Percentiles rank a stretch among this genome's conserved stretches.
Conservation (phyloP, 768 basidiomycete species). For the Collybia sp. region DNA sequence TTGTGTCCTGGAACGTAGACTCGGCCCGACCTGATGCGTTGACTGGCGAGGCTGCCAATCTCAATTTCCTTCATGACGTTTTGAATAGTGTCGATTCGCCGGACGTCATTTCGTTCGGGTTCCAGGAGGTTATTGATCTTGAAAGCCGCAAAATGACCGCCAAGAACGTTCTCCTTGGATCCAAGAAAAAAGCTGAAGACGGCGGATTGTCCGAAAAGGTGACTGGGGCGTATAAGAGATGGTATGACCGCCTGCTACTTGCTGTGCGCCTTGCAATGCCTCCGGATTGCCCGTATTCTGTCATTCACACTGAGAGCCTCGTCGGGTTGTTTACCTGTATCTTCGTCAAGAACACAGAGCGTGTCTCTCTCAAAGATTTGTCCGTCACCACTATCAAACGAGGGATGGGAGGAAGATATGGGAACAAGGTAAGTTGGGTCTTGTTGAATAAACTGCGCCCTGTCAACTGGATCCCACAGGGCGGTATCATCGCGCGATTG, state of each 20-base stretch:
- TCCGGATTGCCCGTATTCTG: conserved; percentile 68
- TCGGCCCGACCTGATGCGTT: conserved; percentile 80
- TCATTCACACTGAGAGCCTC: conserved; percentile 80
- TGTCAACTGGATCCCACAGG: conserved; percentile 37
- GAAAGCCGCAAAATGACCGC: conserved; percentile 90
- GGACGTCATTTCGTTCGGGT: conserved; percentile 90
- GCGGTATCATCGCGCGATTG: conserved; percentile 86
- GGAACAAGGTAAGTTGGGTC: conserved; percentile 74
- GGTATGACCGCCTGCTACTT: conserved; percentile 75
- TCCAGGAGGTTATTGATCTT: conserved; percentile 97
- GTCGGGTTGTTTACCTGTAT: conserved; percentile 82
- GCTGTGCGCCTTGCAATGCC: conserved; percentile 77
- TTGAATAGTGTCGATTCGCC: conserved; percentile 70
- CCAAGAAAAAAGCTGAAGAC: conserved; percentile 57
- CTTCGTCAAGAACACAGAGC: conserved; percentile 70
- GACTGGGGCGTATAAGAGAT: conserved; percentile 79
- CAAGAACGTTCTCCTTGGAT: conserved; percentile 81
- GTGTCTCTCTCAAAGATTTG: conserved; percentile 54
- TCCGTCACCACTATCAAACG: conserved; percentile 84
- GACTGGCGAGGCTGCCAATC: conserved; percentile 60
- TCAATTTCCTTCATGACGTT: conserved; percentile 74
- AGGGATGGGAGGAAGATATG: conserved; percentile 90
- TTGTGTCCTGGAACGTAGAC: conserved; percentile 93
- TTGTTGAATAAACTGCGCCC: background rate
- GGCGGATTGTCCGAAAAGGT: conserved; percentile 74